Base-by-base conservation (phyloP, 208 protist species). In the Lotmaria passim region DNA sequence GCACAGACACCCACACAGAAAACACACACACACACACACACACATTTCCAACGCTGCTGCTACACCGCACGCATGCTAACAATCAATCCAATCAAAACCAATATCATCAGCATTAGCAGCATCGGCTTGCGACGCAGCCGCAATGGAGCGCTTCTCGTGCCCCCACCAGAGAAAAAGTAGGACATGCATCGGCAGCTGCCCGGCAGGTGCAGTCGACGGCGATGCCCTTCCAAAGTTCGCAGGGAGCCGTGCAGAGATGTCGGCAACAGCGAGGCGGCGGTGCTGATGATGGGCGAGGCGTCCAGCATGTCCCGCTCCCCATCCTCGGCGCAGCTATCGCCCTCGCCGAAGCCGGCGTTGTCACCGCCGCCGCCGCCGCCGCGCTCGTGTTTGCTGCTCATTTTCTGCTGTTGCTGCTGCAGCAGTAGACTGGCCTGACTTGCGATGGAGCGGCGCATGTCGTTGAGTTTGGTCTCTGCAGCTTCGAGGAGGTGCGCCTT, bases 381-480 rank as follows among this genome's bases (percentile, higher is more conserved):
- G 36, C 48, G 11, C 4, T 66, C 47, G 2, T 46, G 46, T 23
- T 53, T 4, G 7, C 56, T 30, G 15, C 60, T 21, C 24, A 60
- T 55, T 39, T 76, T 75, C 33, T 81, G 79, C 52, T 78, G 66
- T 39, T 76, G 78, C 33, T 81, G 79, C 52, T 78, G 66, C 17
- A 89, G 66, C 0, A 90, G 66, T 11, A 78, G 23, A 46, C 69
- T 83, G n/a, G 88, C 88, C 59, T 93, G 88, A 28, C 68, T 60
- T 0, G 89, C 85, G 41, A 94, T 65, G 5, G 82, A 82, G n/a
- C 71, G 68, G 34, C 86, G 84, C 62, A 91, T 79, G 58, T 86
- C 82, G 26, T 89, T 73, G 12, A 94, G 57, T 64, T 83, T 70
- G 31, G 51, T 58, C 64, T 94, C 89, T 12, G 73, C 81, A 7